Evolutionary conservation across 345 rosid genomes (phyloP).

Genomic region (Odontarrhena argentea): DNA sequence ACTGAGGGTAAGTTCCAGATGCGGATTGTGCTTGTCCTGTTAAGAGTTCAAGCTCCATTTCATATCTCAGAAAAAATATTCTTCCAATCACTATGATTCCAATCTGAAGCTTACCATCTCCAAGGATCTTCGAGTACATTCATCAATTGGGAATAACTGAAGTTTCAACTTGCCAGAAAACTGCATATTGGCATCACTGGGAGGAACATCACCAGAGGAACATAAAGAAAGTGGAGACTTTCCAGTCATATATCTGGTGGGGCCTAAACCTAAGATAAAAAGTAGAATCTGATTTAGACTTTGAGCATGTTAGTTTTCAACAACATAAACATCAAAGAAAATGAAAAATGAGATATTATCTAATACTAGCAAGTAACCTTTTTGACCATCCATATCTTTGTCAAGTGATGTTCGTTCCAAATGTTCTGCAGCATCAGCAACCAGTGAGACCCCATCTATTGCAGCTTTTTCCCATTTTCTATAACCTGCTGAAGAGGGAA

Average conservation of each 20-base stretch:
- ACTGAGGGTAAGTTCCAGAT: conserved; percentile 95
- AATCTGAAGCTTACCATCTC: conserved; percentile 65
- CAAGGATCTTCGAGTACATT: conserved; percentile 76
- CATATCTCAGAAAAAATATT: conserved; percentile 5
- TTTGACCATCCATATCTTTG: conserved; percentile 57
- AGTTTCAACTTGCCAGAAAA: conserved; percentile 78
- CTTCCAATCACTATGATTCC: conserved; percentile 9
- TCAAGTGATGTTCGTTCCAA: conserved; percentile 66
- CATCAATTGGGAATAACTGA: conserved; percentile 96
- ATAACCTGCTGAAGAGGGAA: conserved; percentile 64
- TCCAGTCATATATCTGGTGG: conserved; percentile 52
- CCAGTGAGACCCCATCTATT: conserved; percentile 97
- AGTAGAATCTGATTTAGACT: conserved; percentile 21
- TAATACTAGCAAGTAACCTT: conserved; percentile 45
- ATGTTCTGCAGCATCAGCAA: conserved; percentile 99
- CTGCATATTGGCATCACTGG: conserved; percentile 52
- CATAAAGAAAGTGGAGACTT: conserved; percentile 49
- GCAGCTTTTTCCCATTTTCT: conserved; percentile 99
- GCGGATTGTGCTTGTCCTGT: conserved; percentile 94
- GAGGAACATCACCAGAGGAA: conserved; percentile 52
- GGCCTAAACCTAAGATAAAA: conserved; percentile 38
- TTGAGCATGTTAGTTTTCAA: conserved; percentile 15
- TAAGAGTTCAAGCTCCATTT: conserved; percentile 42
- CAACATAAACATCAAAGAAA: conserved; percentile 30
- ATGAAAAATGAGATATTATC: conserved; percentile 31